Evolutionary conservation across 2,329 filamentous ascomycete genomes (phyloP), one percentile per base, ranked within the genome.

Genomic region (Neurospora sp.): DNA sequence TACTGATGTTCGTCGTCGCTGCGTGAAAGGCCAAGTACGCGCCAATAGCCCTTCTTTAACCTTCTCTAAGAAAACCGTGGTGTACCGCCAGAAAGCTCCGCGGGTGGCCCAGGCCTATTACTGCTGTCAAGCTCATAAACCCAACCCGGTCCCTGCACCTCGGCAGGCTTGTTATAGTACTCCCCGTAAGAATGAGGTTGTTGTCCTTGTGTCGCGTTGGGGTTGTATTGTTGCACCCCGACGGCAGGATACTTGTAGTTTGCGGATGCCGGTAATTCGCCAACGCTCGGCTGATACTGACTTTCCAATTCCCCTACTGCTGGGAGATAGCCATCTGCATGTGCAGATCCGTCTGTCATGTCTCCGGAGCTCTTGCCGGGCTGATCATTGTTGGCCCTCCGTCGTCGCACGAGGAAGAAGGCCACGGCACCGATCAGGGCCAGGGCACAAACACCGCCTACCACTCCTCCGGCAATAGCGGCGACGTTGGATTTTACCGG

Each of bases 401-500:
- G 69, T 3, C 69, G 70, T 6, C 73, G 70, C 12, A 72, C 33
- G 15, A 74, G 12, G 2, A 72, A 65, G 70, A 71, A 74, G 28
- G 43, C 69, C 1, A 69, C 40, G 2, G 38, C 38, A 10, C 23
- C 72, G 11, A 73, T 67, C n/a, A 69, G 6, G 3, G 68, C 72
- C 0, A 74, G 23, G 0, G 39, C 69, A 28, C 38, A 69, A 5
- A 74, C 11, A 8, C 72, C 73, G 1, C 73, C 73, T 4, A 71
- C 68, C 17, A 74, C 73, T 8, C 72, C 71, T 8, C 73, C 73
- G 11, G 68, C 72, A n/a, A 74, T 72, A 6, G 71, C 72, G 36
- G 36, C 73, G 4, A 28, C 6, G 12, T 70, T 70, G 68, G 4
- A 62, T 67, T 12, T 8, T 17, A 12, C 46, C 23, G 46, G 11